Base-by-base conservation (phyloP, 1,284 basidiomycete genomes). In the Meira nashicola region DNA sequence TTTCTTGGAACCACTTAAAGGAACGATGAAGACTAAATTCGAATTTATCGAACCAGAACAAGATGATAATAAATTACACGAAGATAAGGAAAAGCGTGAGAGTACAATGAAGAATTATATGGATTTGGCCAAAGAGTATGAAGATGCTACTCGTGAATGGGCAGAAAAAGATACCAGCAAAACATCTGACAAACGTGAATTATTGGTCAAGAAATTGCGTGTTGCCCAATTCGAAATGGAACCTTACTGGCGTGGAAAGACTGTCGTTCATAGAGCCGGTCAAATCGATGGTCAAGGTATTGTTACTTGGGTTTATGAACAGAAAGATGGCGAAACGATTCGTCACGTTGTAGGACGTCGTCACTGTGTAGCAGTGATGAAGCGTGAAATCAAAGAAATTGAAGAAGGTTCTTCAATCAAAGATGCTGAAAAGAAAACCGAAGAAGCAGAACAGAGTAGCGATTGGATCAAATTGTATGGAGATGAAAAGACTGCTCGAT, bases 171-270 rank as follows among this genome's bases (percentile, higher is more conserved):
- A 62, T 48, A 50, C 5, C 23, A 14, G 41, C 15, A 23, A 11
- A 33, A 2, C 39, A 17, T 12, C 17, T 28, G 37, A 58, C 39
- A 55, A 71, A 59, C 75, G 79, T 9, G 57, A 67, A n/a, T 55
- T 74, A n/a, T 52, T 71, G n/a, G 68, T 77, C 39, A 68, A 73
- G 64, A 66, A 72, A 58, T 66, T 80, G 50, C 72, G 79, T 14
- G 64, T 76, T 0, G 76, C 77, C 7, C 79, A 78, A 55, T 73
- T 70, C 54, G 73, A 74, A 38, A 59, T 74, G 44, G 78, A 80
- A 51, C 78, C 76, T 2, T 76, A 68, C 62, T 63, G 67, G 51
- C 71, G 78, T 7, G 78, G 75, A 1, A 62, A 67, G 46, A 71
- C 71, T 7, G 65, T 70, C 8, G 77, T 76, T 62, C 76, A 80